phyloP scores from a whole-genome alignment of 2,329 filamentous ascomycete species.

The Rhexocercosporidium sp. region DNA sequence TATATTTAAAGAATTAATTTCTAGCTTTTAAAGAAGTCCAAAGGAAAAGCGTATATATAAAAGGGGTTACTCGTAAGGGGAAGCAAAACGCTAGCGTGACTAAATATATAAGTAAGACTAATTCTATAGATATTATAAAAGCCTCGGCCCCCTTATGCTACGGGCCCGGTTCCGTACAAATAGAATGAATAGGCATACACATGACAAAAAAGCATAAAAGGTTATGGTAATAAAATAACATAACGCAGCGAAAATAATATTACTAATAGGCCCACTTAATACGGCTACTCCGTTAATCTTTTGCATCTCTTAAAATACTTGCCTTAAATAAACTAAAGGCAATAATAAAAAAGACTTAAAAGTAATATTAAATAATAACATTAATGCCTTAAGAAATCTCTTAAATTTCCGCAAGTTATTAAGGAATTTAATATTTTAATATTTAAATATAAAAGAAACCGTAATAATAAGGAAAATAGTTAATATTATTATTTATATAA shows the following conservation, averaged over 20 bases:
- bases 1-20: no score
- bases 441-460: not conserved
- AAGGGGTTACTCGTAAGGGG: no score
- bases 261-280: not conserved
- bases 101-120: no score
- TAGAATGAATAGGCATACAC: no score
- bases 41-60: no score
- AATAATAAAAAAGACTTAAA: not conserved
- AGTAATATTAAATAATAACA: not conserved
- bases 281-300: not conserved
- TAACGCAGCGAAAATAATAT: not conserved
- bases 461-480: not conserved
- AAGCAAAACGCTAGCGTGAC: no score
- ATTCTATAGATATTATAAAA: no score
- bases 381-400: not conserved
- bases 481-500: not conserved
- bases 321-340: not conserved
- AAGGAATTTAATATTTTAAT: not conserved
- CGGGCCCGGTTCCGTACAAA: no score
- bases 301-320: not conserved
- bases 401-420: not conserved
- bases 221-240: not conserved
- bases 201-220: not conserved
- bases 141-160: no score
- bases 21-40: no score